Conservation (phyloP, 371 early-diverging fungal species). For the Mortierella sp. region DNA sequence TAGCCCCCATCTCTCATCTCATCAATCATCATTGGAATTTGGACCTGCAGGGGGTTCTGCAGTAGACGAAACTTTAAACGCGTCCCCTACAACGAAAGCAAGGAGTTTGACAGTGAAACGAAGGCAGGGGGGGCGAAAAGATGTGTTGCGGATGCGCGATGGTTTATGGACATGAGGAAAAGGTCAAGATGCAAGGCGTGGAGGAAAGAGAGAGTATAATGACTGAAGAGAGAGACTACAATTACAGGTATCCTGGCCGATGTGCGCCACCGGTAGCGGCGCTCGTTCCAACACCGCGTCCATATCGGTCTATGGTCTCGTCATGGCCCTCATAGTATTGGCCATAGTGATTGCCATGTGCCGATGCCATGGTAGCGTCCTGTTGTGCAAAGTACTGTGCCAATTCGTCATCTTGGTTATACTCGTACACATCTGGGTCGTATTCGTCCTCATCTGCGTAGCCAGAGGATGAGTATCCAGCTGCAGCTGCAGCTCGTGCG, state of each 20-base stretch:
- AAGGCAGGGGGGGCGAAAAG: background rate
- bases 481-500: slow-evolving; percentile 13
- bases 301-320: slow-evolving; percentile 13
- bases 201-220: background rate
- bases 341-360: slow-evolving; percentile 13
- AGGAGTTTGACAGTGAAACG: no score
- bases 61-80: no score
- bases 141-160: background rate
- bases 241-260: slow-evolving; percentile 23
- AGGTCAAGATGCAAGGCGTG: no score
- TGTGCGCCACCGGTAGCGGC: background rate
- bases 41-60: no score
- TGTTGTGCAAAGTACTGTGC: slow-evolving; percentile 51
- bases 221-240: background rate
- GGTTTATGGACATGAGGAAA: background rate
- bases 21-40: no score
- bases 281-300: slow-evolving; percentile 14
- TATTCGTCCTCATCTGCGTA: background rate
- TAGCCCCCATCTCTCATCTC: no score
- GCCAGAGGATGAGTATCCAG: slow-evolving; percentile 1
- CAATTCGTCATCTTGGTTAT: slow-evolving; percentile 47
- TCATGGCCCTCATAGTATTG: slow-evolving; percentile 16
- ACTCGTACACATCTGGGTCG: slow-evolving; percentile 43
- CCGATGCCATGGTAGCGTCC: slow-evolving; percentile 28
- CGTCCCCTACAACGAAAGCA: no score